Evolutionary conservation across 2,329 filamentous ascomycete species (phyloP).

Genomic region (Emergomyces orientalis): DNA sequence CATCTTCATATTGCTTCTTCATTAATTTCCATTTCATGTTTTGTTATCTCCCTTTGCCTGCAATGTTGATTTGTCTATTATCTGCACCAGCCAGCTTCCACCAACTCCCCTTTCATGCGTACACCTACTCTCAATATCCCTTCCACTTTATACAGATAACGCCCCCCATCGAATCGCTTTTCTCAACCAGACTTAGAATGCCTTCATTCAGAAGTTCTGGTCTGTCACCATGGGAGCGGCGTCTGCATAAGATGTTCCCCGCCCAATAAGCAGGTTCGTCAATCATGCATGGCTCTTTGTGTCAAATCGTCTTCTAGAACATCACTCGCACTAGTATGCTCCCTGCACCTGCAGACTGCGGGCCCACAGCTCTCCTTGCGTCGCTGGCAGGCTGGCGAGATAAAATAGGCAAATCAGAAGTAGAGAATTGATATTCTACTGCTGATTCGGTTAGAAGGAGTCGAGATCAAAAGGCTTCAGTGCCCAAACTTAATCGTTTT

Average conservation of each 20-base stretch:
- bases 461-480: not conserved
- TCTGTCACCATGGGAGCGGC: not conserved
- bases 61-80: not conserved
- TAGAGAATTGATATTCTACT: not conserved
- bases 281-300: not conserved
- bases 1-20: not conserved
- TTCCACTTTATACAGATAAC: too few relatives aligned
- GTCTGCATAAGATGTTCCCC: not conserved
- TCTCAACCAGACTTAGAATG: not conserved
- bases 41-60: not conserved
- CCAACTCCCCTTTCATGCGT: too few relatives aligned
- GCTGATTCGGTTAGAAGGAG: not conserved
- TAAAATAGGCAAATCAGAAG: not conserved
- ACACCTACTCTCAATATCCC: too few relatives aligned
- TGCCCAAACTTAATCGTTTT: too few relatives aligned
- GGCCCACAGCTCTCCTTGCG: not conserved
- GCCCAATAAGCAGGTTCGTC: not conserved
- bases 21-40: not conserved
- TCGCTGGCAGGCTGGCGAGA: not conserved
- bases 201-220: not conserved
- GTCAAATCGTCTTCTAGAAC: not conserved
- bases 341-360: not conserved
- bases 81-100: not conserved
- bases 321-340: too few relatives aligned
- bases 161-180: not conserved